Base-by-base conservation (phyloP, 2,329 filamentous ascomycete species). In the Aspergillus sp. region DNA sequence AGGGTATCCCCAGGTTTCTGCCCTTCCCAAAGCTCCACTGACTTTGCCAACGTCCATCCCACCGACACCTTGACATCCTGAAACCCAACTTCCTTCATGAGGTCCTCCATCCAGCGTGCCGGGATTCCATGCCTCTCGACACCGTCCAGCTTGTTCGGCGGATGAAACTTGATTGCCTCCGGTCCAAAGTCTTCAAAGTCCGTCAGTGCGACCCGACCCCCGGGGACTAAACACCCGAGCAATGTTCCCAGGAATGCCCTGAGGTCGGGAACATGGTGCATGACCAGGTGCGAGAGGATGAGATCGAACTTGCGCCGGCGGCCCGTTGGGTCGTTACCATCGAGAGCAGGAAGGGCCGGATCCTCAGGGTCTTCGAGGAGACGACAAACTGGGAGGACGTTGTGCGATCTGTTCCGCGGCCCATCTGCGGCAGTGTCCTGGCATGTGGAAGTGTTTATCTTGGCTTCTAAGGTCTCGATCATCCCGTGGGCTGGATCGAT, bases 141-240 rank as follows among this genome's bases (percentile, higher is more conserved):
- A 1, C 82, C 82, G 0, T 74, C 74, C 75, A 84, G 78, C 68
- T 82, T 84, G 21, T 64, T 64, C 62, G 77, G 71, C 0, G 83
- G 78, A 68, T 86, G 83, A 63, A 85, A 86, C 48, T 69, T 70
- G 33, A 78, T 72, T 2, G 82, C 80, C 44, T 79, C 79, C 0
- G 78, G 77, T 0, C 83, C 83, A 66, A 80, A 81, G 61, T 85
- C 79, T 65, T 86, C 82, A 65, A 81, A 86, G 64, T 86, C 84
- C 2, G 83, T 86, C 62, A 86, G 68, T 1, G 80, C 80, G 0
- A 84, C 73, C 52, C 68, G 64, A 0, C 82, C 84, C 0, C 81
- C 82, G 0, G 73, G 67, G 54, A 73, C 77, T 44, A 86, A 69
- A 40, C 79, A 80, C 6, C 74, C 79, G 24, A 75, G 68, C 67